Conservation (phyloP, 345 rosid genomes). For the Combretum micranthum region DNA sequence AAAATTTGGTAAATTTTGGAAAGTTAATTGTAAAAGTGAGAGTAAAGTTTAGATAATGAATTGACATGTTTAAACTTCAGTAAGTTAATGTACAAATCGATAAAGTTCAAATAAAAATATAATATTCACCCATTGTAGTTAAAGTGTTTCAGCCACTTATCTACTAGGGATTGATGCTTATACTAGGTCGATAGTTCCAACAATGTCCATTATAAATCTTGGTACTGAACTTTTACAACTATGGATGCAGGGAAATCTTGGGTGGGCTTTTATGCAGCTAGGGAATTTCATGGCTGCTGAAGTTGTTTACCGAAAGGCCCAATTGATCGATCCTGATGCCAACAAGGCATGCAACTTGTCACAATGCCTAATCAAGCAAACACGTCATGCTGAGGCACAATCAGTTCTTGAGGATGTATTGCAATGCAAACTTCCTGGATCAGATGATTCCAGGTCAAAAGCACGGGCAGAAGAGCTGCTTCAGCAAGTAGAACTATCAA, state of each 20-base stretch:
- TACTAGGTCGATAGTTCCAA: too few species aligned
- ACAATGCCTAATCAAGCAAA: constrained; percentile 72
- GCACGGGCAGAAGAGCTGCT: constrained; percentile 43
- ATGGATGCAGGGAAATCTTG: constrained; percentile 67
- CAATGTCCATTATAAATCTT: background rate
- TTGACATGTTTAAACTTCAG: too few species aligned
- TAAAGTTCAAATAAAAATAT: too few species aligned
- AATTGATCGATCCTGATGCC: constrained; percentile 71
- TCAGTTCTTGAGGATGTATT: constrained; percentile 36
- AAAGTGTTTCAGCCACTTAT: too few species aligned
- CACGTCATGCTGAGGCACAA: constrained; percentile 42
- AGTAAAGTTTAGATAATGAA: too few species aligned
- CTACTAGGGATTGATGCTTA: too few species aligned
- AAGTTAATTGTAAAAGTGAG: too few species aligned
- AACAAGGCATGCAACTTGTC: constrained; percentile 86
- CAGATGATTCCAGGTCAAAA: constrained; percentile 39
- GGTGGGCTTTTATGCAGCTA: constrained; percentile 96
- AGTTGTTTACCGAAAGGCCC: constrained; percentile 66
- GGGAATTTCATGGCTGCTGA: constrained; percentile 63
- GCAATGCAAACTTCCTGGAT: constrained; percentile 34
- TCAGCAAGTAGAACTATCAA: constrained; percentile 24
- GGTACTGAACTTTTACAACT: background rate
- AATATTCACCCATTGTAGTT: too few species aligned
- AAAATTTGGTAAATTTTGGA: too few species aligned
- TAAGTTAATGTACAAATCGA: too few species aligned